Conservation (phyloP, 768 basidiomycete genomes). For the Boletellus emodensis region DNA sequence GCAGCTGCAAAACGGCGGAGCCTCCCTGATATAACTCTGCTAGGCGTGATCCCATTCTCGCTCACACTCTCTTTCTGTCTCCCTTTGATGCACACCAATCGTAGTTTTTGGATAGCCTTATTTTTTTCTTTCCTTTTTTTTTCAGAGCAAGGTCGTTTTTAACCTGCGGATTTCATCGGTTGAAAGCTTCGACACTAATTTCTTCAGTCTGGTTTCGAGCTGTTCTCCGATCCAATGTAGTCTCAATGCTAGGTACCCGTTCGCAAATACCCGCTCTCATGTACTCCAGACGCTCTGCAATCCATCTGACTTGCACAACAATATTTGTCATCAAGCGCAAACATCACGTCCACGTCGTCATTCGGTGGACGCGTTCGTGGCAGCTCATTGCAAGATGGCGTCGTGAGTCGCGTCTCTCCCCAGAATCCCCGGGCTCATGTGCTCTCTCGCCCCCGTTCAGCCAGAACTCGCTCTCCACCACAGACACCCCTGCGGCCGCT, state of each 20-base stretch:
- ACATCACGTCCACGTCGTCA: constrained; percentile 17
- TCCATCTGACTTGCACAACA: neutral
- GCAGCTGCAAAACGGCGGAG: constrained; percentile 41
- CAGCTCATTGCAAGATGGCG: constrained; percentile 13
- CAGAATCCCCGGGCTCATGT: no score
- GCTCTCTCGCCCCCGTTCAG: constrained; percentile 4
- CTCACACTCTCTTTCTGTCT: neutral
- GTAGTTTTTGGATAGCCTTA: constrained; percentile 2
- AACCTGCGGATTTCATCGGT: constrained; percentile 8
- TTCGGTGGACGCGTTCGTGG: constrained; percentile 2
- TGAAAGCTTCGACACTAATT: neutral
- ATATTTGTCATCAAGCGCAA: constrained; percentile 12
- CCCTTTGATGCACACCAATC: neutral
- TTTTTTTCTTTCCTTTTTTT: neutral
- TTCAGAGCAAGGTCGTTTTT: neutral
- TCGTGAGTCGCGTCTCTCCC: constrained; percentile 17
- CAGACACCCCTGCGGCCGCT: neutral
- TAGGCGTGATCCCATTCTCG: constrained; percentile 3
- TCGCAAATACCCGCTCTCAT: constrained; percentile 14
- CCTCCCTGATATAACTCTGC: constrained; percentile 46
- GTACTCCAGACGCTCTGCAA: constrained; percentile 1
- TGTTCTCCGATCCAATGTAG: constrained; percentile 15
- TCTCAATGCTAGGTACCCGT: constrained; percentile 14
- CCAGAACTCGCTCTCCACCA: constrained; percentile 3
- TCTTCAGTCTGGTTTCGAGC: constrained; percentile 2